Evolutionary conservation across 2,329 filamentous ascomycete species (phyloP).

Genomic region (Passalora sequoiae): DNA sequence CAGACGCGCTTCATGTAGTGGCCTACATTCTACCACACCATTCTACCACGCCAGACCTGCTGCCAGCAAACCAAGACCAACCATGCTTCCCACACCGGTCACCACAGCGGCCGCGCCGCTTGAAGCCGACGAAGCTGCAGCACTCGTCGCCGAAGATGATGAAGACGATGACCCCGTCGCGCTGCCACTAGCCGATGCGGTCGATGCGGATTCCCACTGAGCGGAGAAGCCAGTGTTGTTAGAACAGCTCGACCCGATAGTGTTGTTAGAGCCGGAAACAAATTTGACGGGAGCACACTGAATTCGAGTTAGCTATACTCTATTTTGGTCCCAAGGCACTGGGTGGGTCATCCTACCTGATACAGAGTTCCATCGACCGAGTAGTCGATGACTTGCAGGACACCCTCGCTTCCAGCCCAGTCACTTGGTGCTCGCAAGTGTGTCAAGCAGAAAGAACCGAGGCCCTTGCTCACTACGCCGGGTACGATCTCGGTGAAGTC

Average conservation of each 20-base stretch:
- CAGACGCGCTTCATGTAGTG: too few relatives aligned
- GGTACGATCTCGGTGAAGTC: conserved; percentile 29
- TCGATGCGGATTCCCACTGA: conserved; percentile 15
- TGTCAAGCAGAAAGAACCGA: conserved; percentile 28
- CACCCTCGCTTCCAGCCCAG: conserved; percentile 26
- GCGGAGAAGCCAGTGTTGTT: conserved; percentile 28
- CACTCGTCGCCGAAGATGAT: conserved; percentile 1
- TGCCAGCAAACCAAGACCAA: conserved; percentile 19
- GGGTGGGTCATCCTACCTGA: conserved; percentile 23
- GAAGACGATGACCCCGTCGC: conserved; percentile 1
- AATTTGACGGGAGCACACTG: conserved; percentile 33
- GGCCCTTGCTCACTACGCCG: conserved; percentile 24
- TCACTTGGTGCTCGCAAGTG: conserved; percentile 23
- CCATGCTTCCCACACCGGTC: conserved; percentile 18
- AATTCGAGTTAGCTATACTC: not conserved
- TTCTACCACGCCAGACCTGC: conserved; percentile 22
- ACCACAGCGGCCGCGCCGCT: conserved; percentile 16
- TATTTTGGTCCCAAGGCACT: not conserved
- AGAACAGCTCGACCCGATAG: conserved; percentile 23
- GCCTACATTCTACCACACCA: too few relatives aligned
- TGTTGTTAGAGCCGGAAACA: conserved; percentile 28
- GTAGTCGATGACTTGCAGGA: conserved; percentile 30
- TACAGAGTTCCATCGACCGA: conserved; percentile 29
- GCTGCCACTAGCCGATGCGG: not conserved
- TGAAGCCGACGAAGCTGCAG: conserved; percentile 6